Conservation (phyloP, 1,284 basidiomycete genomes). For the Caloboletus firmus region DNA sequence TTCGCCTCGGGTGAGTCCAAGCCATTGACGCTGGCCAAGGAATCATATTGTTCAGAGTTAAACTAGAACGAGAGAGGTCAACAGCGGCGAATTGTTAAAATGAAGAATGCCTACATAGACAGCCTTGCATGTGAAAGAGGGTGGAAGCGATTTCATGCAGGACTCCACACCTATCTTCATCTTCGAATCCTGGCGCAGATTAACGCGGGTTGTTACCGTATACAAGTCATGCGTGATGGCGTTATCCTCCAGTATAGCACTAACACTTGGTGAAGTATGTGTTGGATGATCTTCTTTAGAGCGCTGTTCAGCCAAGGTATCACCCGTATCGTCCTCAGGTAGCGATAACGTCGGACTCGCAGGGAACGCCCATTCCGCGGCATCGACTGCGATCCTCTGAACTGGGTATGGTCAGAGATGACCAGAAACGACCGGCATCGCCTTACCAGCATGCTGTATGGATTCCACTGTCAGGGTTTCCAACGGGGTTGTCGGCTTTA, state of each 20-base stretch:
- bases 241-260: background rate
- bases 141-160: constrained; percentile 16
- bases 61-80: constrained; percentile 15
- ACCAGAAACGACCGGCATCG: background rate
- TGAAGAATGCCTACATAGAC: constrained; percentile 11
- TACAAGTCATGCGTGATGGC: constrained; percentile 18
- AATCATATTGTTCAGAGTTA: constrained; percentile 8
- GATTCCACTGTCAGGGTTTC: constrained; percentile 5
- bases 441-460: constrained; percentile 10
- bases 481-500: background rate
- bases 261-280: background rate
- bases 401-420: constrained; percentile 9
- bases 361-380: constrained; percentile 10
- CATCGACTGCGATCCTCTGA: constrained; percentile 13
- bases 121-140: constrained; percentile 15
- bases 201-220: constrained; percentile 10
- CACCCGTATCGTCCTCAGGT: background rate
- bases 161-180: constrained; percentile 13
- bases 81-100: background rate
- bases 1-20: background rate
- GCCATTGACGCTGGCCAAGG: background rate
- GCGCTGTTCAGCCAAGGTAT: constrained; percentile 1
- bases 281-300: background rate
- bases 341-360: background rate
- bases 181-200: constrained; percentile 6